Conservation (phyloP, 306 rosid genomes). For the Gastrolobium villosum region DNA sequence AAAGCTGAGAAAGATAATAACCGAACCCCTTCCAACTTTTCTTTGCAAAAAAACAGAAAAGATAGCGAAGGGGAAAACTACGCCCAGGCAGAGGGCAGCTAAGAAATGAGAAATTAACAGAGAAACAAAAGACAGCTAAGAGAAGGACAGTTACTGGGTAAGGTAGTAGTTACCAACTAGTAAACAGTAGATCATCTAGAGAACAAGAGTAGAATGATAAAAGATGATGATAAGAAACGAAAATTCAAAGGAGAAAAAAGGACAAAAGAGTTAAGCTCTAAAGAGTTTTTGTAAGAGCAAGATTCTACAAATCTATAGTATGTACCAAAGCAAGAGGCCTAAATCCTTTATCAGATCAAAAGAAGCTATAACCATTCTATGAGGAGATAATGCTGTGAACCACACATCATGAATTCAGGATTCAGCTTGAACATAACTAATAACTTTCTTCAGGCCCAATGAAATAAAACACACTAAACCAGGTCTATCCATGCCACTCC, state of each 20-base stretch:
- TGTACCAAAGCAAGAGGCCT: conserved; percentile 48
- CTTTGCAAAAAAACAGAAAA: conserved; percentile 71
- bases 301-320: conserved; percentile 51
- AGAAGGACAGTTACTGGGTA: conserved; percentile 10
- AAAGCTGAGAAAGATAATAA: conserved; percentile 47
- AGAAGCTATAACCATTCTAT: conserved; percentile 45
- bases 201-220: conserved; percentile 1
- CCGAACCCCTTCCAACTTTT: conserved; percentile 67
- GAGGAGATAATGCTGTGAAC: conserved; percentile 39
- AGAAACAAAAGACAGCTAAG: conserved; percentile 43
- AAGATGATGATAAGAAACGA: background rate
- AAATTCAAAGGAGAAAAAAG: background rate
- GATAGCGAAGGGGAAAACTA: conserved; percentile 50
- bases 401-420: conserved; percentile 30
- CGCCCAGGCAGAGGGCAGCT: conserved; percentile 46
- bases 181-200: conserved; percentile 37
- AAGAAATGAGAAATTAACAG: conserved; percentile 41
- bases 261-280: conserved; percentile 37
- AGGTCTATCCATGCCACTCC: conserved; percentile 51
- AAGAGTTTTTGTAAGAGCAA: conserved; percentile 29
- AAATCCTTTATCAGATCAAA: conserved; percentile 29
- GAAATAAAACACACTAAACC: conserved; percentile 10
- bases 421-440: conserved; percentile 33
- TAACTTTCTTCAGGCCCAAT: conserved; percentile 46
- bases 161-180: conserved; percentile 25